Conservation (phyloP, 2,329 filamentous ascomycete genomes). For the Penicillium sp. region DNA sequence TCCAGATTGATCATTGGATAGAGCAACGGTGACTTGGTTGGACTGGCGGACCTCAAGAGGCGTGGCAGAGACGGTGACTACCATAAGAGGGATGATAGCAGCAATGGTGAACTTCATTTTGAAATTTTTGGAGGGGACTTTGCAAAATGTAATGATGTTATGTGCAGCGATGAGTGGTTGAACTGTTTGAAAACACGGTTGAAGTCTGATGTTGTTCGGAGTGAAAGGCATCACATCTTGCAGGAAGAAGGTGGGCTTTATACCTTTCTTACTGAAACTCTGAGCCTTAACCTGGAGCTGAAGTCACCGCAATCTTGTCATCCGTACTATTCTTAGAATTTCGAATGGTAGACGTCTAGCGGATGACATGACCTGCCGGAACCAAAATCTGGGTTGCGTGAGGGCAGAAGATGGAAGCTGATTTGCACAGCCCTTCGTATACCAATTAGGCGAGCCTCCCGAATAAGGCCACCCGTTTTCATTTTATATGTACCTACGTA, state of each 20-base stretch:
- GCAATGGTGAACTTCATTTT: constrained; percentile 5
- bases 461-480: not conserved
- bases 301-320: not conserved
- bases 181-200: not conserved
- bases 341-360: not conserved
- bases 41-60: constrained; percentile 4
- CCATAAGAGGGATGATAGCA: constrained; percentile 26
- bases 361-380: not conserved
- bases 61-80: not conserved
- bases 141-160: not conserved
- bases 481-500: not conserved
- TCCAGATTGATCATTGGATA: constrained; percentile 12
- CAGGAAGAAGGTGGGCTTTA: not conserved
- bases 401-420: not conserved
- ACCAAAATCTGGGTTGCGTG: not conserved
- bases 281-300: not conserved
- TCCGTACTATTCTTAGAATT: not conserved
- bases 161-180: not conserved
- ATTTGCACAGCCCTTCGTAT: not conserved
- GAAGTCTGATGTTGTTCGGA: not conserved
- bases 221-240: not conserved
- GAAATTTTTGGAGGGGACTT: not conserved
- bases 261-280: not conserved
- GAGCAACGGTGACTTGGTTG: constrained; percentile 5
- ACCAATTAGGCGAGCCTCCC: not conserved